These are phyloP conservation scores for Ascochyta clinopodiicola DNA, from an alignment of 2,329 filamentous ascomycete species.

Conservation along the genomic window DNA sequence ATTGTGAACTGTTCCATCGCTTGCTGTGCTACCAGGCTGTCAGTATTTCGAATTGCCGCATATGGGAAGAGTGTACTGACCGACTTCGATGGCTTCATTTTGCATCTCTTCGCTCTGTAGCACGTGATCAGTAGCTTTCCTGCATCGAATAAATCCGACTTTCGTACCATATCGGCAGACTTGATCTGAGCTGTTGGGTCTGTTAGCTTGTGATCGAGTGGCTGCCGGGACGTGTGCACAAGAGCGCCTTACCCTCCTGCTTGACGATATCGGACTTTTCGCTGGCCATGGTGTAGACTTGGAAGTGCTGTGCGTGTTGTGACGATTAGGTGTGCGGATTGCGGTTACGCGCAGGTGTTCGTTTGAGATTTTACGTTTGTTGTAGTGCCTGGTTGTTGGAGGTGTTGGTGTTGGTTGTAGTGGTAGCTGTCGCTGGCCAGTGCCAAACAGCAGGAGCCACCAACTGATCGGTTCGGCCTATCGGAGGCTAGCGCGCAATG, in stretches of 20 bases:
- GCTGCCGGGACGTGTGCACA: constrained; percentile 9
- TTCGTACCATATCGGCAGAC: constrained; percentile 93
- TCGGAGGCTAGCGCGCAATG: constrained; percentile 13
- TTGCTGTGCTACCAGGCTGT: constrained; percentile 63
- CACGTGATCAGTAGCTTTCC: constrained; percentile 20
- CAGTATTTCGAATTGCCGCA: constrained; percentile 28
- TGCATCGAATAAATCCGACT: not conserved
- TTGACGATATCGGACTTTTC: constrained; percentile 70
- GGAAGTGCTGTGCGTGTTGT: not conserved
- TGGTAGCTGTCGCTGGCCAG: constrained; percentile 1
- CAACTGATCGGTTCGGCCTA: constrained; percentile 8
- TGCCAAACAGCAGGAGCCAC: constrained; percentile 17
- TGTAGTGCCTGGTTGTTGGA: constrained; percentile 17
- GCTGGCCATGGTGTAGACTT: constrained; percentile 44
- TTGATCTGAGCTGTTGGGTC: constrained; percentile 82
- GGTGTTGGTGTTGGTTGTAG: not conserved
- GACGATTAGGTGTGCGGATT: not conserved
- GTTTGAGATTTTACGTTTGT: constrained; percentile 23
- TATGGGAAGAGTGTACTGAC: constrained; percentile 61
- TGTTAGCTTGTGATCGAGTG: constrained; percentile 33
- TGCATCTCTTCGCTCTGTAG: constrained; percentile 94
- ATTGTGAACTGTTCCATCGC: constrained; percentile 75
- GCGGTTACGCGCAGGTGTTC: not conserved
- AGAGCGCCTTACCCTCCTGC: constrained; percentile 56
- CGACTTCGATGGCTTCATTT: constrained; percentile 91